Evolutionary conservation across 306 rosid species (phyloP).

Genomic region (Prunus armeniaca): DNA sequence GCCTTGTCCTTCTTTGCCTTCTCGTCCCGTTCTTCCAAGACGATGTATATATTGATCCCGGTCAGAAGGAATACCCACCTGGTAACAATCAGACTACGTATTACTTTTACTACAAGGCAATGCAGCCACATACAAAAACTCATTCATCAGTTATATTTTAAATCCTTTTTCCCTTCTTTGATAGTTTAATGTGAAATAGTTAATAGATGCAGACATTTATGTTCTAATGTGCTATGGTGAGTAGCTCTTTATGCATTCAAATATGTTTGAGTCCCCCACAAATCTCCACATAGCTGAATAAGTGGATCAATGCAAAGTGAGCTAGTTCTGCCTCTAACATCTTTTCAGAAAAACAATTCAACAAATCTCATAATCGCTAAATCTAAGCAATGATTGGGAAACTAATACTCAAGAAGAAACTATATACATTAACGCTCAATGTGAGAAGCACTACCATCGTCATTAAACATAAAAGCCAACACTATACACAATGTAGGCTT

Average conservation of each 20-base stretch:
- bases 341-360: not conserved
- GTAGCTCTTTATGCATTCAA: not conserved
- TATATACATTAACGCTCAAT: not conserved
- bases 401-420: not conserved
- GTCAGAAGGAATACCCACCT: slow-evolving; percentile 86
- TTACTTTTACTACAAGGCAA: not conserved
- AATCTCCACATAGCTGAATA: not conserved
- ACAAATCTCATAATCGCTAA: not conserved
- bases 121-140: not conserved
- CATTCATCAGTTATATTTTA: not conserved
- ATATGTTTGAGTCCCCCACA: not conserved
- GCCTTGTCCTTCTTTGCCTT: slow-evolving; percentile 87
- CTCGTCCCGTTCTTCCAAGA: slow-evolving; percentile 92
- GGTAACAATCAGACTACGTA: not conserved
- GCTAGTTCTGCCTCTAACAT: not conserved
- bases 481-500: too few relatives aligned
- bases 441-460: not conserved
- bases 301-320: not conserved
- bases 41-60: slow-evolving; percentile 91
- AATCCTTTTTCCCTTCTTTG: not conserved
- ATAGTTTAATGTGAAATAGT: not conserved
- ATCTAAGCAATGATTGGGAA: not conserved
- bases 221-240: not conserved
- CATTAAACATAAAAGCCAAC: not conserved
- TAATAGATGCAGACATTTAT: not conserved